phyloP scores from a whole-genome alignment of 163 green algal genomes.

The Picocystis sp. region DNA sequence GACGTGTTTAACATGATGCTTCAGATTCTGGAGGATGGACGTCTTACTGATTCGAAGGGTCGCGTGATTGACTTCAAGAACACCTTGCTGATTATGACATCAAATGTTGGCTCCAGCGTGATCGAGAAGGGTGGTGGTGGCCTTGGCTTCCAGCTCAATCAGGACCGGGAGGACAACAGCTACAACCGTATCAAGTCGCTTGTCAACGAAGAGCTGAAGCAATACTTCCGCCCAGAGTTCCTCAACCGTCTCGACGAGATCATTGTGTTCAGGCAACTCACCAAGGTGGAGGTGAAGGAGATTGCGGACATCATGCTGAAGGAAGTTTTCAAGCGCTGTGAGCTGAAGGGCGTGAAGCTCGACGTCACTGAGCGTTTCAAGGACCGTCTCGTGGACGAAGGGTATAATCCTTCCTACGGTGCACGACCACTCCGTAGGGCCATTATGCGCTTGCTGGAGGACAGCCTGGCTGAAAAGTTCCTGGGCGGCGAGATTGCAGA shows the following conservation, averaged over 20 bases:
- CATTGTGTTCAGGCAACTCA: conserved; percentile 30
- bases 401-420: conserved; percentile 4
- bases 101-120: conserved; percentile 67
- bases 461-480: conserved; percentile 12
- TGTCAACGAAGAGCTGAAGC: conserved; percentile 48
- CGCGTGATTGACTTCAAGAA: conserved; percentile 64
- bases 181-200: conserved; percentile 98
- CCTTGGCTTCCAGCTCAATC: conserved; percentile 79
- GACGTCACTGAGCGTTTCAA: conserved; percentile 4
- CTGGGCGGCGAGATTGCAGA: conserved; percentile 2
- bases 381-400: background rate
- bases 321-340: conserved; percentile 13
- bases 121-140: conserved; percentile 95
- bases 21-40: conserved; percentile 63
- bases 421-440: conserved; percentile 5
- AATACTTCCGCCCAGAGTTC: conserved; percentile 32
- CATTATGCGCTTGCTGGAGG: conserved; percentile 17
- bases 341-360: conserved; percentile 12
- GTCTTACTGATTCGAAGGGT: conserved; percentile 57
- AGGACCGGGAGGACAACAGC: conserved; percentile 58
- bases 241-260: conserved; percentile 38
- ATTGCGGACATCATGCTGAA: conserved; percentile 29
- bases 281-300: conserved; percentile 13
- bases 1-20: conserved; percentile 66
- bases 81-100: conserved; percentile 79